A percentile compares a stretch with the other conserved stretches of the same genome.
Conservation (phyloP, 371 early-diverging fungal species). For the Rhizopus sp. region DNA sequence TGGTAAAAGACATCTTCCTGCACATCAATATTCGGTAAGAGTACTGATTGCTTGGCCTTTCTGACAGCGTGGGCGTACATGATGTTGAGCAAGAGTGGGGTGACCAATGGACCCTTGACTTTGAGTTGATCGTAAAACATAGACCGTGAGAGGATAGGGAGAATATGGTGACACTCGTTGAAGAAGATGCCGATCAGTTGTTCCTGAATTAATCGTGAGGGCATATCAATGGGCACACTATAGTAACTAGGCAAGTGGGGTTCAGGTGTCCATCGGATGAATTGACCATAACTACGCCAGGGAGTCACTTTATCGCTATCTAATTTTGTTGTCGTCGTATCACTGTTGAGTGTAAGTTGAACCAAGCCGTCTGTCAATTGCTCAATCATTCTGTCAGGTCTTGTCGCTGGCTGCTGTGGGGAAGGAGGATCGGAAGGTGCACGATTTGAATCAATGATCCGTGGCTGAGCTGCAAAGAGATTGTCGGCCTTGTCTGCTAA, state of each 20-base stretch:
- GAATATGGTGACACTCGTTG: slow-evolving; percentile 32
- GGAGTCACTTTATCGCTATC: slow-evolving; percentile 25
- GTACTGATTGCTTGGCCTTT: slow-evolving; percentile 25
- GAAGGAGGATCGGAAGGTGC: not conserved
- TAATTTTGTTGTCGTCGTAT: slow-evolving; percentile 17
- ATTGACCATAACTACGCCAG: slow-evolving; percentile 31
- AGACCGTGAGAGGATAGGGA: slow-evolving; percentile 35
- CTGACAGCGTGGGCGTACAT: slow-evolving; percentile 53
- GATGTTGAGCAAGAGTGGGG: slow-evolving; percentile 43
- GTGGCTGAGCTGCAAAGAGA: slow-evolving; percentile 27
- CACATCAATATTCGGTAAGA: slow-evolving; percentile 21
- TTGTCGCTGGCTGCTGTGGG: slow-evolving; percentile 21
- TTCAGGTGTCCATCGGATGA: slow-evolving; percentile 33
- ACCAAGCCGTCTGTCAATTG: slow-evolving; percentile 43
- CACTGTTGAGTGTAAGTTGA: slow-evolving; percentile 34
- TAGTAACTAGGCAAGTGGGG: slow-evolving; percentile 27
- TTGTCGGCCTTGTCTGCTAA: slow-evolving; percentile 25
- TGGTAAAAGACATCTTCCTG: slow-evolving; percentile 41
- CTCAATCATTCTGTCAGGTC: slow-evolving; percentile 47
- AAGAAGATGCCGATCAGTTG: slow-evolving; percentile 41
- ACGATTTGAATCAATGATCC: not conserved
- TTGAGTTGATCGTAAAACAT: slow-evolving; percentile 52
- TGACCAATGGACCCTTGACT: slow-evolving; percentile 41
- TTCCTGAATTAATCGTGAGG: slow-evolving; percentile 39
- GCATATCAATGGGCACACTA: slow-evolving; percentile 44